Evolutionary conservation across 2,329 filamentous ascomycete genomes (phyloP).

Genomic region (Anisogramma anomala): DNA sequence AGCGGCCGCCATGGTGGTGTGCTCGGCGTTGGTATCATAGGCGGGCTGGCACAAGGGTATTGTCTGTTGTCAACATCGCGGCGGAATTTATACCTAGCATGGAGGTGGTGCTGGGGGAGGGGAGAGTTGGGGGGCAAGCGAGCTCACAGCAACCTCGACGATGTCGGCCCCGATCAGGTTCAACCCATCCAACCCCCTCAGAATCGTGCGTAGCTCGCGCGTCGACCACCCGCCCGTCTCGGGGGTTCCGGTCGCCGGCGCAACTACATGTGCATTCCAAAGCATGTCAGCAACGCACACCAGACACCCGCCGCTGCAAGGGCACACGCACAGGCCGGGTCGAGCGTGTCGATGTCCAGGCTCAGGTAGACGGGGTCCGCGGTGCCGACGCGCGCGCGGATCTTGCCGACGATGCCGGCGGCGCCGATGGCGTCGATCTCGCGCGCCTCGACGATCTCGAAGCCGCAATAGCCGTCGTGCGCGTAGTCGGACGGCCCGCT

Average conservation of each 20-base stretch:
- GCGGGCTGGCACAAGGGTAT: constrained; percentile 42
- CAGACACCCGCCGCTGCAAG: background rate
- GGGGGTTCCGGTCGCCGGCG: constrained; percentile 62
- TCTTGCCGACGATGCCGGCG: constrained; percentile 67
- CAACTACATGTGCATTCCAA: constrained; percentile 34
- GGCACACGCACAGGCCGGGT: constrained; percentile 56
- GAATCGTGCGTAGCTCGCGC: constrained; percentile 58
- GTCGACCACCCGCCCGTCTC: constrained; percentile 70
- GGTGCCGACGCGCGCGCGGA: constrained; percentile 62
- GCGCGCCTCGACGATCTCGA: constrained; percentile 66
- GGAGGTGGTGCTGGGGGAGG: too few species aligned
- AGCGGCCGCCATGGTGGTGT: constrained; percentile 62
- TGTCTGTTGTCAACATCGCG: too few species aligned
- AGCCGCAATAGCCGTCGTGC: constrained; percentile 75
- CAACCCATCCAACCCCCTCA: constrained; percentile 55
- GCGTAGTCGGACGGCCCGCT: constrained; percentile 71
- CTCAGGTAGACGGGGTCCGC: constrained; percentile 67
- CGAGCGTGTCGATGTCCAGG: constrained; percentile 79
- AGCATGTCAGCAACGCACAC: constrained; percentile 12
- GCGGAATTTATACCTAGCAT: too few species aligned
- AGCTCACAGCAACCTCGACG: constrained; percentile 56
- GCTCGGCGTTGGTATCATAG: constrained; percentile 61
- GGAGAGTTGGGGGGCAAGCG: too few species aligned
- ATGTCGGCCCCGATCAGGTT: constrained; percentile 62
- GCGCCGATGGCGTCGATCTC: constrained; percentile 41